Evolutionary conservation across 257 asterid species (phyloP).

Genomic region (Oldenlandia corymbosa): DNA sequence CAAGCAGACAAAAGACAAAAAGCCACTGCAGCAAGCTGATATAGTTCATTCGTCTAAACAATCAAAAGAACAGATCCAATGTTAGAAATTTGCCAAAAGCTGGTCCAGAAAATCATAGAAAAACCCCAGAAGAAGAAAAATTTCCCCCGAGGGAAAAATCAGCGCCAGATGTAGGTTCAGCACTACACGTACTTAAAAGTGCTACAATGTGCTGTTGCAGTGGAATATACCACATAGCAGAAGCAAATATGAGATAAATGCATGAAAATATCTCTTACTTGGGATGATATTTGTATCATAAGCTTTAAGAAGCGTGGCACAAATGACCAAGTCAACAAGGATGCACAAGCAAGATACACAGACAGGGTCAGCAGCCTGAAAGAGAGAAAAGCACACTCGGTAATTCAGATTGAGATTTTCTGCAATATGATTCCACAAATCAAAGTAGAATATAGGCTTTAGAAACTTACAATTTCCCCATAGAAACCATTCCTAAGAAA

Average conservation of each 20-base stretch:
- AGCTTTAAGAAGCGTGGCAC: constrained; percentile 82
- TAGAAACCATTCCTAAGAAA: constrained; percentile 71
- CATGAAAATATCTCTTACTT: constrained; percentile 47
- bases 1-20: constrained; percentile 94
- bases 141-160: neutral
- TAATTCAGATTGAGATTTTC: neutral
- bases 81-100: constrained; percentile 10
- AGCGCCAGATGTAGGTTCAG: constrained; percentile 1
- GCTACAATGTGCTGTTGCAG: neutral
- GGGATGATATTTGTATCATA: constrained; percentile 77
- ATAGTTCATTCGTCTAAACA: constrained; percentile 80
- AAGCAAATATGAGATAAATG: constrained; percentile 4
- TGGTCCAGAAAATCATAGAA: too few relatives aligned
- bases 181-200: neutral
- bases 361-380: constrained; percentile 69
- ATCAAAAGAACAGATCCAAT: constrained; percentile 29
- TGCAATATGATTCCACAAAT: constrained; percentile 14
- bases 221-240: neutral
- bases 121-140: too few relatives aligned
- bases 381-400: constrained; percentile 15
- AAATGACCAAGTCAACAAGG: constrained; percentile 73
- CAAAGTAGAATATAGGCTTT: constrained; percentile 4
- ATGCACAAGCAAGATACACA: constrained; percentile 61
- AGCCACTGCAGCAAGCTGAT: constrained; percentile 92
- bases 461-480: constrained; percentile 77